Evolutionary conservation across 1,284 basidiomycete genomes (phyloP).

Genomic region (Cerioporus squamosus): DNA sequence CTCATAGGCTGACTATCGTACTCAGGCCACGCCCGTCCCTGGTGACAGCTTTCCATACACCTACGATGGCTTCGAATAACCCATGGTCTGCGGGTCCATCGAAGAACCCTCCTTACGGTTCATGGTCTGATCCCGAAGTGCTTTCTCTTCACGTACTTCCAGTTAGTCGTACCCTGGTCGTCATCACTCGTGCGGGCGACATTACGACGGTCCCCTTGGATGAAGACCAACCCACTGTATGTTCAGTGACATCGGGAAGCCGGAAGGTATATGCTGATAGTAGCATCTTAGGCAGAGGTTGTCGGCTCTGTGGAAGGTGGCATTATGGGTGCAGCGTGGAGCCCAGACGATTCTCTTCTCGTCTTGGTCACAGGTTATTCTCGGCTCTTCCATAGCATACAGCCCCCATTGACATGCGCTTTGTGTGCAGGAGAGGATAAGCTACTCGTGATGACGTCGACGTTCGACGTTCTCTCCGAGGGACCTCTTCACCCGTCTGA

Average conservation of each 20-base stretch:
- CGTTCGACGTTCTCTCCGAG: slow-evolving; percentile 90
- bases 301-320: slow-evolving; percentile 89
- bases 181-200: slow-evolving; percentile 78
- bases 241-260: slow-evolving; percentile 15
- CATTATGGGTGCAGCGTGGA: slow-evolving; percentile 85
- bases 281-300: slow-evolving; percentile 60
- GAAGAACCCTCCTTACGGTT: background rate
- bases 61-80: slow-evolving; percentile 26
- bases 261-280: background rate
- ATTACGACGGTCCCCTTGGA: slow-evolving; percentile 71
- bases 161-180: slow-evolving; percentile 44
- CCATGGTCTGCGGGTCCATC: slow-evolving; percentile 27
- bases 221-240: slow-evolving; percentile 50
- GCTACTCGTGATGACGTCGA: slow-evolving; percentile 87
- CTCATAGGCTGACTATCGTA: background rate
- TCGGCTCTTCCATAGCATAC: no score
- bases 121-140: slow-evolving; percentile 26
- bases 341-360: slow-evolving; percentile 88
- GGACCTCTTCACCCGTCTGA: slow-evolving; percentile 71
- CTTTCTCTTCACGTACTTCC: slow-evolving; percentile 33
- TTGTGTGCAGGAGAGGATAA: slow-evolving; percentile 79
- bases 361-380: slow-evolving; percentile 76
- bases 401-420: background rate
- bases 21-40: slow-evolving; percentile 16
- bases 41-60: slow-evolving; percentile 29